phyloP scores from a whole-genome alignment of 495 filamentous ascomycete species.

The Daldinia caldariorum region DNA sequence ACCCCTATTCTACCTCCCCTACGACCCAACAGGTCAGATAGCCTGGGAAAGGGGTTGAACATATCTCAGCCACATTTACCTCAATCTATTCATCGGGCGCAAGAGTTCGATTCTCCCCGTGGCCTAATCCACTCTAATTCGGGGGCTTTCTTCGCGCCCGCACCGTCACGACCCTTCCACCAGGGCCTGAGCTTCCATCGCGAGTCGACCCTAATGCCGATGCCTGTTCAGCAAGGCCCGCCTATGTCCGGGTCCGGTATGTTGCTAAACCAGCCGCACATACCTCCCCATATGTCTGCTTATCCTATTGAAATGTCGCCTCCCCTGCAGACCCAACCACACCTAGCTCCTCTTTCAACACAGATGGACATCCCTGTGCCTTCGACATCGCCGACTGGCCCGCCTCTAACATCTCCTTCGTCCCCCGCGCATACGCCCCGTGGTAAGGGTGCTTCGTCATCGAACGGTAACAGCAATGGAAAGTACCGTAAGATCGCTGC shows the following conservation, averaged over 20 bases:
- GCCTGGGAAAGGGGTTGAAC: constrained; percentile 38
- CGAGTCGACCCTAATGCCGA: constrained; percentile 41
- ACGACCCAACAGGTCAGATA: constrained; percentile 47
- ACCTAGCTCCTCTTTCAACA: constrained; percentile 30
- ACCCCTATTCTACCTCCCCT: constrained; percentile 51
- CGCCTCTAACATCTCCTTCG: constrained; percentile 34
- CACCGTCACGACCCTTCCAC: constrained; percentile 54
- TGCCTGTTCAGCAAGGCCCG: constrained; percentile 27
- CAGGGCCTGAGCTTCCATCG: constrained; percentile 50
- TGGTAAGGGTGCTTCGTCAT: constrained; percentile 41
- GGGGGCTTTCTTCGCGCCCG: constrained; percentile 51
- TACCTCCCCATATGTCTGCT: constrained; percentile 29
- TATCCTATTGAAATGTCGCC: constrained; percentile 44
- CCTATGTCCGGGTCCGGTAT: constrained; percentile 20
- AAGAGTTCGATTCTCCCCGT: constrained; percentile 42
- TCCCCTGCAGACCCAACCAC: constrained; percentile 28
- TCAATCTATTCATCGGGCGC: constrained; percentile 20
- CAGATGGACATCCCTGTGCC: constrained; percentile 44
- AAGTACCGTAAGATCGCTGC: constrained; percentile 62
- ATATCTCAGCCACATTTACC: constrained; percentile 17
- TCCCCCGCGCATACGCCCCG: constrained; percentile 35
- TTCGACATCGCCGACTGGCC: constrained; percentile 41
- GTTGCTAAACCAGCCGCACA: constrained; percentile 24
- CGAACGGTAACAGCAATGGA: constrained; percentile 36
- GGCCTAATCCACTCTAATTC: constrained; percentile 53